Conservation (phyloP, 2,329 filamentous ascomycete species). For the Pseudogymnoascus sp. region DNA sequence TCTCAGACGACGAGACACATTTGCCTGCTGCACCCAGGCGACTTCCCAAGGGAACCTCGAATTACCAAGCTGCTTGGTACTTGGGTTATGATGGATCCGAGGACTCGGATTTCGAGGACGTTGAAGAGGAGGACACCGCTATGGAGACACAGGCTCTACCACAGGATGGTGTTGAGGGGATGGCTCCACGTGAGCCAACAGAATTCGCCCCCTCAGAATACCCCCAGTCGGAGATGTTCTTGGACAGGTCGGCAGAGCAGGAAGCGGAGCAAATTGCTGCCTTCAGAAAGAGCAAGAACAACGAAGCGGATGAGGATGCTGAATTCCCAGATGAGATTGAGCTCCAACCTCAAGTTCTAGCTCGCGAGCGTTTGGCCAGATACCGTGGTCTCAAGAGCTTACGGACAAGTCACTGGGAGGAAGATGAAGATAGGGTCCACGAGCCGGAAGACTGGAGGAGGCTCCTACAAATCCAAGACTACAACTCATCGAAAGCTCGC, state of each 20-base stretch:
- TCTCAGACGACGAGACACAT: slow-evolving; percentile 74
- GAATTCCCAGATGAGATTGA: slow-evolving; percentile 98
- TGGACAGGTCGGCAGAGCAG: slow-evolving; percentile 67
- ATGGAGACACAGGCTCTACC: slow-evolving; percentile 52
- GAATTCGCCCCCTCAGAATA: slow-evolving; percentile 82
- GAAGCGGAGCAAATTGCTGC: slow-evolving; percentile 72
- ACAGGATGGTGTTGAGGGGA: slow-evolving; percentile 73
- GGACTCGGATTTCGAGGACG: slow-evolving; percentile 72
- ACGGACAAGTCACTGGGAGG: slow-evolving; percentile 80
- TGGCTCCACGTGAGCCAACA: slow-evolving; percentile 57
- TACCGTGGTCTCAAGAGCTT: slow-evolving; percentile 92
- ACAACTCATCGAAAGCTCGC: slow-evolving; percentile 71
- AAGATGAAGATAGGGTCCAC: slow-evolving; percentile 73
- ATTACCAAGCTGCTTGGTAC: slow-evolving; percentile 93
- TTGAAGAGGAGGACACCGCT: slow-evolving; percentile 50
- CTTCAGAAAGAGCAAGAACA: slow-evolving; percentile 68
- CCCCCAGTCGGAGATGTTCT: slow-evolving; percentile 85
- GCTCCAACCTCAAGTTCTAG: slow-evolving; percentile 76
- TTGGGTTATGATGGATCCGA: slow-evolving; percentile 65
- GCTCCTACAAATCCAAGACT: slow-evolving; percentile 80
- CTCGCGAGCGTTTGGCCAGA: slow-evolving; percentile 72
- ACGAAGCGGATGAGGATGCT: slow-evolving; percentile 78
- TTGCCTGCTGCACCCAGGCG: slow-evolving; percentile 56
- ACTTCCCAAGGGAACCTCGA: slow-evolving; percentile 83
- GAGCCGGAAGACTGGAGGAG: slow-evolving; percentile 87